A percentile compares a stretch with the other conserved stretches of the same genome.
Evolutionary conservation across 2,329 filamentous ascomycete species (phyloP).

Genomic region (Helicocarpus griseus): DNA sequence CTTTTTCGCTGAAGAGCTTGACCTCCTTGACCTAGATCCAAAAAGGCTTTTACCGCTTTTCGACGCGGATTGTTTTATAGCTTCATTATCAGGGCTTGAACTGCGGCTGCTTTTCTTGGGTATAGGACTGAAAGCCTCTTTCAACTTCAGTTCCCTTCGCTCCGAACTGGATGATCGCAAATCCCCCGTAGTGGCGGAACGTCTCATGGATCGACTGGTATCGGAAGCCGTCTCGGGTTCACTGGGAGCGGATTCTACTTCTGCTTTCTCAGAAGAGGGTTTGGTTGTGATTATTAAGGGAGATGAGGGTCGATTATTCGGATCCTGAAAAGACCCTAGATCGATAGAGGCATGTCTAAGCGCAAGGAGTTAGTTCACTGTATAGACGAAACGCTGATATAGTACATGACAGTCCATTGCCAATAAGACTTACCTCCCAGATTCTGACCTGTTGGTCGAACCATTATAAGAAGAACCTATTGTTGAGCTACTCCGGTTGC

Average conservation of each 20-base stretch:
- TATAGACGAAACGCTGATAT: neutral
- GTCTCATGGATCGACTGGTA: neutral
- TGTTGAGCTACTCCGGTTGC: neutral
- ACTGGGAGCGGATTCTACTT: neutral
- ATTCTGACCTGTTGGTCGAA: slow-evolving; percentile 25
- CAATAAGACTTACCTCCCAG: slow-evolving; percentile 28
- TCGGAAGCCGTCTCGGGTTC: slow-evolving; percentile 1
- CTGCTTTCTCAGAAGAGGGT: neutral
- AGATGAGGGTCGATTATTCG: neutral
- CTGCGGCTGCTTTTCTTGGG: slow-evolving; percentile 43
- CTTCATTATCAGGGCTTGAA: slow-evolving; percentile 39
- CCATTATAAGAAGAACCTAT: neutral
- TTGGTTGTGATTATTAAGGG: neutral
- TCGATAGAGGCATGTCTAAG: neutral
- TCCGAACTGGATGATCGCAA: neutral
- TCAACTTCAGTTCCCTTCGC: slow-evolving; percentile 45
- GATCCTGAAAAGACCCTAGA: neutral
- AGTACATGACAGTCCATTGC: neutral
- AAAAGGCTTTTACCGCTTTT: slow-evolving; percentile 32
- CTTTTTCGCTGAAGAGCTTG: slow-evolving; percentile 26
- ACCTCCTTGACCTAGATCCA: slow-evolving; percentile 25
- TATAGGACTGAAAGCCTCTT: slow-evolving; percentile 54
- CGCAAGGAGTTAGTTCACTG: neutral
- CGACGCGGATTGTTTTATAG: slow-evolving; percentile 31
- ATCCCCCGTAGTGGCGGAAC: slow-evolving; percentile 2